Evolutionary conservation across 108 stramenopile species (phyloP).

Genomic region (Cyclotella cryptica): DNA sequence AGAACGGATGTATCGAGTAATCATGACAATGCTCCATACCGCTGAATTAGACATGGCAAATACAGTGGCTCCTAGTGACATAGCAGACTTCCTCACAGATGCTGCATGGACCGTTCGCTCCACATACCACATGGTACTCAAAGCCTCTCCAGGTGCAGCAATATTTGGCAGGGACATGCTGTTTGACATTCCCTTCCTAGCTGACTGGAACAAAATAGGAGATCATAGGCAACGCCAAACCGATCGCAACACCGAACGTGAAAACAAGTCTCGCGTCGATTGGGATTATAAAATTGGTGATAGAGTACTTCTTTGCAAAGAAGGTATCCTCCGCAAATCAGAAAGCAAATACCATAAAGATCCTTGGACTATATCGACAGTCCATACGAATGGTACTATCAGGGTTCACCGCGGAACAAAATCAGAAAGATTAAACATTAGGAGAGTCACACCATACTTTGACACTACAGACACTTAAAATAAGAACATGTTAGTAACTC

Average conservation of each 20-base stretch:
- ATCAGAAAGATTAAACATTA: too few relatives aligned
- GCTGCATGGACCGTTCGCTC: slow-evolving; percentile 36
- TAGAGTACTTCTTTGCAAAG: too few relatives aligned
- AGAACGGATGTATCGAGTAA: slow-evolving; percentile 27
- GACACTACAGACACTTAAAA: too few relatives aligned
- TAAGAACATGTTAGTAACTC: too few relatives aligned
- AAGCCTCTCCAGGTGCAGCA: slow-evolving; percentile 43
- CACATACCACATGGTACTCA: slow-evolving; percentile 33
- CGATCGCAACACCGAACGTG: slow-evolving; percentile 26
- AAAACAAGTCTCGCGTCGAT: slow-evolving; percentile 24
- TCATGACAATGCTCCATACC: slow-evolving; percentile 24
- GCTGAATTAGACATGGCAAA: slow-evolving; percentile 2
- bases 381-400: too few relatives aligned
- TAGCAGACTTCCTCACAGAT: slow-evolving; percentile 18
- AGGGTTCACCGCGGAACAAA: too few relatives aligned
- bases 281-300: too few relatives aligned
- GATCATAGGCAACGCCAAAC: slow-evolving; percentile 21
- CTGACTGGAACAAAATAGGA: slow-evolving; percentile 42
- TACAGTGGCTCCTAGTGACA: slow-evolving; percentile 3
- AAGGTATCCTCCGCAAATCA: too few relatives aligned
- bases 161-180: slow-evolving; percentile 41
- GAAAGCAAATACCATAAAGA: too few relatives aligned
- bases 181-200: slow-evolving; percentile 26
- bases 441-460: too few relatives aligned
- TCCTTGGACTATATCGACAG: too few relatives aligned